Conservation (phyloP, 202 grass and related monocot species). For the Musa balbisiana region DNA sequence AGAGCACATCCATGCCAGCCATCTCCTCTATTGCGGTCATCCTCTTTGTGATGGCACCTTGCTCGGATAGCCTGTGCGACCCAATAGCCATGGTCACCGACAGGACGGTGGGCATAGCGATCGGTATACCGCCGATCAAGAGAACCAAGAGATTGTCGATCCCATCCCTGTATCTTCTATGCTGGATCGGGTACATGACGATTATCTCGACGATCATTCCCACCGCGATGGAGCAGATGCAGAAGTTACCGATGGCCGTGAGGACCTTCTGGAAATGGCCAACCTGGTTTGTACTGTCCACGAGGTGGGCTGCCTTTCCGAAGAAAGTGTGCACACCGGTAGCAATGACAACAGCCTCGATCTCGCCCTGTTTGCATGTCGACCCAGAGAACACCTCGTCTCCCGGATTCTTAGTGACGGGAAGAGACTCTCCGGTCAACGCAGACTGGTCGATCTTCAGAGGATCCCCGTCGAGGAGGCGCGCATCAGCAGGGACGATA, state of each 20-base stretch:
- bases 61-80: slow-evolving; percentile 48
- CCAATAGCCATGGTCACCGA: slow-evolving; percentile 97
- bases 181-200: slow-evolving; percentile 87
- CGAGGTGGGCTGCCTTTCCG: slow-evolving; percentile 53
- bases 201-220: slow-evolving; percentile 56
- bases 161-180: slow-evolving; percentile 59
- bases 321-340: slow-evolving; percentile 55
- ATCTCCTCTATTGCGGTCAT: slow-evolving; percentile 99
- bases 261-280: slow-evolving; percentile 94
- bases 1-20: slow-evolving; percentile 81
- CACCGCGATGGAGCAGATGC: slow-evolving; percentile 56
- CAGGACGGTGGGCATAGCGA: slow-evolving; percentile 89
- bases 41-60: slow-evolving; percentile 88
- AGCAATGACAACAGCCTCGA: slow-evolving; percentile 52
- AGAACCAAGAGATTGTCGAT: slow-evolving; percentile 92
- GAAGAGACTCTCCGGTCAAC: slow-evolving; percentile 70
- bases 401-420: slow-evolving; percentile 54
- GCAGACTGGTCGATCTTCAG: slow-evolving; percentile 88
- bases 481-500: slow-evolving; percentile 62
- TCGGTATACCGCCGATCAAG: slow-evolving; percentile 83
- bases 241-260: slow-evolving; percentile 82
- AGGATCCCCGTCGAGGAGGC: slow-evolving; percentile 57
- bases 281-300: slow-evolving; percentile 77
- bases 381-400: slow-evolving; percentile 74
- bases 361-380: slow-evolving; percentile 89